Percentiles rank a stretch among this genome's conserved stretches.
Conservation (phyloP, 805 yeast genomes). For the Zygosaccharomyces bisporus region DNA sequence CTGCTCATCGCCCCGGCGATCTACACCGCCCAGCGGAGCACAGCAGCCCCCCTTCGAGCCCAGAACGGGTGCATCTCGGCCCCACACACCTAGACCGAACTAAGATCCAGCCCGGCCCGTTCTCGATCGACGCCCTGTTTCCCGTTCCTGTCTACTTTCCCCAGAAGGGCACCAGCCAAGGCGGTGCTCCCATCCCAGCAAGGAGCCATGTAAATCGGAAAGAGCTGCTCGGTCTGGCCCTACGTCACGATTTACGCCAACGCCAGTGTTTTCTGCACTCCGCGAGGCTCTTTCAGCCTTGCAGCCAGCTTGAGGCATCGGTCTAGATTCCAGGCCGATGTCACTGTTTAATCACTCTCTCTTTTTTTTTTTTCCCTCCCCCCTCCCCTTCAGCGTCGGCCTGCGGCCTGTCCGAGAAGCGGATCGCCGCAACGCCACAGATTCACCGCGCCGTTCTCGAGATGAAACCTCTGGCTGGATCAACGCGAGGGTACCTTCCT, state of each 20-base stretch:
- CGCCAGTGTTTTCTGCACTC: background rate
- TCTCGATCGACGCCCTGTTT: background rate
- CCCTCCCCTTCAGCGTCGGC: background rate
- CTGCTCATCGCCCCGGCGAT: too few species aligned
- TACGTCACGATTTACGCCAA: background rate
- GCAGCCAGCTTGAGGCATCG: background rate
- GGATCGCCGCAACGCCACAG: slow-evolving; percentile 7
- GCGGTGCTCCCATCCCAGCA: background rate
- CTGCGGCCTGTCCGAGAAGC: background rate
- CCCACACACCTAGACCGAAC: background rate
- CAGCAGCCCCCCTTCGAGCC: background rate
- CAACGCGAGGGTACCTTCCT: slow-evolving; percentile 4
- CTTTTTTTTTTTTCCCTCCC: background rate
- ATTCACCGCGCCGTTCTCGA: slow-evolving; percentile 5
- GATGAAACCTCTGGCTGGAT: slow-evolving; percentile 9
- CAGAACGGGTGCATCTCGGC: background rate
- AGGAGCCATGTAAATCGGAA: background rate
- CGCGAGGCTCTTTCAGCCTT: background rate
- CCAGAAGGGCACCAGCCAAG: background rate
- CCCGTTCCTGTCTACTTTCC: background rate
- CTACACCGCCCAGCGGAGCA: too few species aligned
- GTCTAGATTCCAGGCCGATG: background rate
- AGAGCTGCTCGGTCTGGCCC: background rate
- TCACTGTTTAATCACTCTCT: background rate
- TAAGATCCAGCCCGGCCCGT: background rate